phyloP scores from a whole-genome alignment of 768 basidiomycete species.

The Boletus subparvulus region DNA sequence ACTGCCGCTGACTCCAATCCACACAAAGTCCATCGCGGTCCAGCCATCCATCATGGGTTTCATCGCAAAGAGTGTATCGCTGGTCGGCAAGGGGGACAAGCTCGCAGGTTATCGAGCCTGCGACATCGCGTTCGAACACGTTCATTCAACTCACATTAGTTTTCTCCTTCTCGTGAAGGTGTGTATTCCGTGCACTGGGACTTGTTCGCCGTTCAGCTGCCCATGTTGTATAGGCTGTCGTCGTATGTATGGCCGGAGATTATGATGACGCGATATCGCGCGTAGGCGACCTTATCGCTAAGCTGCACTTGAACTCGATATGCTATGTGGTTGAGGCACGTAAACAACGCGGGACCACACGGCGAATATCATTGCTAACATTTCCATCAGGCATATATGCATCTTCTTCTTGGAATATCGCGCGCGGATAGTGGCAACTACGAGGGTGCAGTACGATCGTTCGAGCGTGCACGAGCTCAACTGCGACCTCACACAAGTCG shows the following conservation, averaged over 20 bases:
- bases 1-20: not conserved
- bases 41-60: not conserved
- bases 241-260: too few relatives aligned
- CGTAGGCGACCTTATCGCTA: too few relatives aligned
- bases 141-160: not conserved
- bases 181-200: not conserved
- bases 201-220: not conserved
- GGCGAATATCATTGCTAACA: not conserved
- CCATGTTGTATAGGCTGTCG: not conserved
- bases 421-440: too few relatives aligned
- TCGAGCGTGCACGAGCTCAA: too few relatives aligned
- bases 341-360: not conserved
- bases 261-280: too few relatives aligned
- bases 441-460: too few relatives aligned
- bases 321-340: not conserved
- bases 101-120: not conserved
- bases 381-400: not conserved
- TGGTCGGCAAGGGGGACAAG: not conserved
- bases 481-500: too few relatives aligned
- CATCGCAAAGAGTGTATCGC: not conserved
- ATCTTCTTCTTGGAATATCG: too few relatives aligned
- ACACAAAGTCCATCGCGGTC: not conserved
- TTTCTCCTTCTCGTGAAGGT: not conserved
- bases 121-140: not conserved
- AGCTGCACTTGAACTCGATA: not conserved